Evolutionary conservation across 2,329 filamentous ascomycete genomes (phyloP).

Genomic region (Leptographium flavum): DNA sequence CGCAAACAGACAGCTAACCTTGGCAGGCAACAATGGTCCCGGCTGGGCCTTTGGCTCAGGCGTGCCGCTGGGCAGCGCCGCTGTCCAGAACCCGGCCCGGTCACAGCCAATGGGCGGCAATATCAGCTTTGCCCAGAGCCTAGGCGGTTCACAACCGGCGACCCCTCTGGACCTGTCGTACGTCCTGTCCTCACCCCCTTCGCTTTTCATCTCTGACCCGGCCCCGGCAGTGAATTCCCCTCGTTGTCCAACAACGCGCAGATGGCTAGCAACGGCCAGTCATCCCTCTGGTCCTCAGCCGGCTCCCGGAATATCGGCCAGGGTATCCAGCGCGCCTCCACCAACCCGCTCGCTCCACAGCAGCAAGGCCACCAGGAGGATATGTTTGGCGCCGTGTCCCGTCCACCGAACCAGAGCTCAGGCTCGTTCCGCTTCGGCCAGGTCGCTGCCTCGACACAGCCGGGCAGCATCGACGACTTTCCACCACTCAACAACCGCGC

Average conservation of each 20-base stretch:
- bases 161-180: slow-evolving; percentile 52
- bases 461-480: slow-evolving; percentile 43
- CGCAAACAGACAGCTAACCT: too few relatives aligned
- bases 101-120: slow-evolving; percentile 37
- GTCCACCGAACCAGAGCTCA: slow-evolving; percentile 22
- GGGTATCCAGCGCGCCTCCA: slow-evolving; percentile 33
- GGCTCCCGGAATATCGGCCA: slow-evolving; percentile 33
- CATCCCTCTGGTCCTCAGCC: slow-evolving; percentile 40
- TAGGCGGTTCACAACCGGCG: slow-evolving; percentile 47
- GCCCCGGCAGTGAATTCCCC: slow-evolving; percentile 54
- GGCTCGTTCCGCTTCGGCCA: slow-evolving; percentile 35
- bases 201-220: not conserved
- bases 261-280: slow-evolving; percentile 30
- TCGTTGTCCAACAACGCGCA: slow-evolving; percentile 49
- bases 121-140: slow-evolving; percentile 52
- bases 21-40: slow-evolving; percentile 32
- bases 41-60: slow-evolving; percentile 50
- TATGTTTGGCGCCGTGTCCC: slow-evolving; percentile 24
- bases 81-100: slow-evolving; percentile 34
- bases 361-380: slow-evolving; percentile 32
- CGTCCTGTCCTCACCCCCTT: slow-evolving; percentile 21
- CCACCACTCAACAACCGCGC: slow-evolving; percentile 46
- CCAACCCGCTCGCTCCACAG: slow-evolving; percentile 30
- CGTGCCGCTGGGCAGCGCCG: slow-evolving; percentile 42
- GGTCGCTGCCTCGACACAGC: slow-evolving; percentile 28